Evolutionary conservation across 441 rosid genomes (phyloP), one percentile per base, ranked within the genome.

Genomic region (Mallotus repandus): DNA sequence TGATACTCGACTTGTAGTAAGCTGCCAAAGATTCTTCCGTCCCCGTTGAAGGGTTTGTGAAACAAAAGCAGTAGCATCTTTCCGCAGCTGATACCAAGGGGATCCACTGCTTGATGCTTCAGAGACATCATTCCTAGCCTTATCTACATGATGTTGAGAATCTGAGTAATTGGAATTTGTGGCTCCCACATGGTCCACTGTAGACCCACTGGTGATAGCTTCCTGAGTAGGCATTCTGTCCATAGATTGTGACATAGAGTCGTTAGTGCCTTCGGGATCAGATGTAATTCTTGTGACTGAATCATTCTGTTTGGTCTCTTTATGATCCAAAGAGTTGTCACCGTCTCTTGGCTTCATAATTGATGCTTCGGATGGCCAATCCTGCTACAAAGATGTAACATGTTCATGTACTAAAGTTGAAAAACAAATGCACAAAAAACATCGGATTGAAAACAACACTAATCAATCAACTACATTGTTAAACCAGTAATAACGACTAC

Each of bases 1-100:
- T 56, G 96, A 91, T 65, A 92, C 81, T 69, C 98, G 89, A 83
- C 97, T 96, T 70, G 98, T 91, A 48, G 89, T 92, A 76, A 96
- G 99, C 72, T 94, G 98, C 99, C 99, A 96, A 76, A 96, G 94
- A 87, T 94, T 92, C 83, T 84, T 92, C 29, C 98, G 81, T 69
- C 99, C 99, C 82, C 95, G 87, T 75, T 81, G 91, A 83, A 96
- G 98, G 55, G 94, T 91, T 75, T 89, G 91, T 70, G 99, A 91
- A 75, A 96, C 98, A 82, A 84, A 89, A 68, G 83, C 80, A 61
- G 93, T 92, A 60, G 95, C 96, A 80, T 96, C 99, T 85, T 91
- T 94, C 75, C 98, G 86, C 73, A 96, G 85, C 50, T 88, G 91
- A 83, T 92, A 96, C 99, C 98, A 91, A 45, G 97, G 98, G 49